Conservation (phyloP, 2,329 filamentous ascomycete genomes). For the Atkinsonella hypoxylon region DNA sequence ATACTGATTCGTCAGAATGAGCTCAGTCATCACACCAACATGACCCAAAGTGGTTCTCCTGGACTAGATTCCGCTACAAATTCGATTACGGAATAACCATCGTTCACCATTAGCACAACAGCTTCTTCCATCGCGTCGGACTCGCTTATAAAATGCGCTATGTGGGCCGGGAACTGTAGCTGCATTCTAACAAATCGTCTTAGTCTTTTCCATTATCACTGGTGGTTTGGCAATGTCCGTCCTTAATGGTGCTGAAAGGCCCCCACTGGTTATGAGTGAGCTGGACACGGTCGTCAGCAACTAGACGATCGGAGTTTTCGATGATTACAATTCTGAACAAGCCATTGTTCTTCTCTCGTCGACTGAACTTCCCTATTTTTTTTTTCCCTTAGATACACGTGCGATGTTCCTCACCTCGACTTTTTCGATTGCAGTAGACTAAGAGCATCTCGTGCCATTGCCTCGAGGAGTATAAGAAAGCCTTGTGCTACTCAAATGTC, state of each 20-base stretch:
- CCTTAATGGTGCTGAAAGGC: neutral
- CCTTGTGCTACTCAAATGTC: neutral
- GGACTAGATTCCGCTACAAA: neutral
- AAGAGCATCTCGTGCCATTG: neutral
- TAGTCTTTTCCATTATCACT: neutral
- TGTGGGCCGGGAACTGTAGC: slow-evolving; percentile 4
- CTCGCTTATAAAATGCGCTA: slow-evolving; percentile 5
- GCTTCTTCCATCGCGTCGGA: neutral
- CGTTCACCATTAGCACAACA: neutral
- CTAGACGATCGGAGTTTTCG: neutral
- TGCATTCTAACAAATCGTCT: neutral
- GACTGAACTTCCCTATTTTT: neutral
- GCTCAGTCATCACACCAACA: neutral
- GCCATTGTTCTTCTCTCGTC: neutral
- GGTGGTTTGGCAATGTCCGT: neutral
- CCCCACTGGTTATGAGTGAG: too few relatives aligned
- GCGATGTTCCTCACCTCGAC: neutral
- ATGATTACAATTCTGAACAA: neutral
- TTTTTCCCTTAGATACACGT: neutral
- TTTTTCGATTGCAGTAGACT: neutral
- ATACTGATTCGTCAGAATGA: too few relatives aligned
- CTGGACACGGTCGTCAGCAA: neutral
- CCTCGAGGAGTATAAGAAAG: neutral
- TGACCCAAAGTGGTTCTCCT: neutral
- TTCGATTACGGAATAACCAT: neutral